These are phyloP conservation scores for Xylaria intraflava DNA, from an alignment of 495 filamentous ascomycete genomes.

Conservation along the genomic window DNA sequence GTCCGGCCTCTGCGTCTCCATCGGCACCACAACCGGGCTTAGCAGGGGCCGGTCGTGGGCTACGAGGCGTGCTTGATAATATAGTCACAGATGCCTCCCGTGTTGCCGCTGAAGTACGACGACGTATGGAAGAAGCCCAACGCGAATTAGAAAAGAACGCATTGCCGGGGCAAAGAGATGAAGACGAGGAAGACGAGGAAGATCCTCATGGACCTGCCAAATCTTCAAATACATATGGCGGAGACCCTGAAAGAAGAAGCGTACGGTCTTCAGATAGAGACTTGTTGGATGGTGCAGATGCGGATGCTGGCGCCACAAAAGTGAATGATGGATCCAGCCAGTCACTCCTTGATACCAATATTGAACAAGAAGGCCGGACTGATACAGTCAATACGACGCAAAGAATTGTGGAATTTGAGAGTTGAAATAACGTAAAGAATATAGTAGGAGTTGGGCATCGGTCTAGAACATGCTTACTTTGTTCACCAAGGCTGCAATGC, in stretches of 20 bases:
- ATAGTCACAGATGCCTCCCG: slow-evolving; percentile 96
- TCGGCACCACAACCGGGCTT: slow-evolving; percentile 36
- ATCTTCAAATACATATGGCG: slow-evolving; percentile 20
- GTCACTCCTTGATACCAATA: slow-evolving; percentile 16
- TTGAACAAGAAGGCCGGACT: slow-evolving; percentile 15
- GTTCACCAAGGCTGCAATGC: neutral
- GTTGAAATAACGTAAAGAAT: slow-evolving; percentile 17
- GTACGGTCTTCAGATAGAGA: slow-evolving; percentile 70
- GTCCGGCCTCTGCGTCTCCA: slow-evolving; percentile 30
- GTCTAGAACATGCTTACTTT: slow-evolving; percentile 20
- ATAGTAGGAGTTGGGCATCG: slow-evolving; percentile 19
- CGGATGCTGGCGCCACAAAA: slow-evolving; percentile 48
- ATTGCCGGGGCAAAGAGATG: slow-evolving; percentile 50
- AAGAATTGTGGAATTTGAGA: slow-evolving; percentile 39
- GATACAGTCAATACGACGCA: slow-evolving; percentile 26
- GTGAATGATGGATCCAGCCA: slow-evolving; percentile 17
- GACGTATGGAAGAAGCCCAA: slow-evolving; percentile 91
- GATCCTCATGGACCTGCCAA: slow-evolving; percentile 40
- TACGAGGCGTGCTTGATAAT: slow-evolving; percentile 89
- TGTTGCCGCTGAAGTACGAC: slow-evolving; percentile 82
- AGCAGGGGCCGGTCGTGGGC: slow-evolving; percentile 60
- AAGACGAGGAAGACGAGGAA: slow-evolving; percentile 73
- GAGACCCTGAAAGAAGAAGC: slow-evolving; percentile 47
- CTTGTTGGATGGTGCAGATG: slow-evolving; percentile 72
- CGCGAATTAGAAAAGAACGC: slow-evolving; percentile 76